Evolutionary conservation across 768 basidiomycete genomes (phyloP), one percentile per base, ranked within the genome.

Genomic region (Amanita polypyramis): DNA sequence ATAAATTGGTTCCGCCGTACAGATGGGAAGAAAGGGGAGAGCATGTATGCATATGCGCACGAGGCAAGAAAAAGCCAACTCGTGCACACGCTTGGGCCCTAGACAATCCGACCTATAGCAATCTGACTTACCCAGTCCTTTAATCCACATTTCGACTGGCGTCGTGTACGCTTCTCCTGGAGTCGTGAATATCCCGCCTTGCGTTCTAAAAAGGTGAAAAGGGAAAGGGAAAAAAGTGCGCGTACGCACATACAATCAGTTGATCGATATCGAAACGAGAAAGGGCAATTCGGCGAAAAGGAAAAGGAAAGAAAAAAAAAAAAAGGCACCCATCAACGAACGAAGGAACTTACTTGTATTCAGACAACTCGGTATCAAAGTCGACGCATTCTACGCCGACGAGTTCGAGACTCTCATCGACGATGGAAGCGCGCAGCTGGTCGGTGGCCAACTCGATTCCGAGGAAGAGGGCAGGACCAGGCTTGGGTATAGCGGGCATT

Each of bases 101-200:
- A n/a, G n/a, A n/a, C n/a, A n/a, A n/a, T 7, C 25, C 7, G 25
- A 7, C 7, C 25, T 3, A 12, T n/a, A 10, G 11, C 12, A 5
- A 32, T n/a, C 12, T 12, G 32, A 68, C 82, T 64, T 62, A 88
- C 89, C 89, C 43, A 92, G 75, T 12, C 74, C 84, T 61, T 86
- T 88, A 47, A 89, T 79, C 88, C 88, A 91, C 85, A 91, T 88
- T 58, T 92, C 88, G 39, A 92, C 75, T 1, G 89, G 88, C 5
- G 88, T 89, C 33, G 85, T 90, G 60, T 85, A 89, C 19, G 85
- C 86, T 63, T 91, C 87, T 25, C 85, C 86, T 3, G 85, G 83
- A 0, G 85, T 86, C 37, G 85, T 89, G 64, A 89, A 89, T 50
- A 91, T 85, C 4, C 89, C 89, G 40, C 85, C 85, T 51, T 85